phyloP scores from a whole-genome alignment of 73 alveolate species.

The Paramecium caudatum region DNA sequence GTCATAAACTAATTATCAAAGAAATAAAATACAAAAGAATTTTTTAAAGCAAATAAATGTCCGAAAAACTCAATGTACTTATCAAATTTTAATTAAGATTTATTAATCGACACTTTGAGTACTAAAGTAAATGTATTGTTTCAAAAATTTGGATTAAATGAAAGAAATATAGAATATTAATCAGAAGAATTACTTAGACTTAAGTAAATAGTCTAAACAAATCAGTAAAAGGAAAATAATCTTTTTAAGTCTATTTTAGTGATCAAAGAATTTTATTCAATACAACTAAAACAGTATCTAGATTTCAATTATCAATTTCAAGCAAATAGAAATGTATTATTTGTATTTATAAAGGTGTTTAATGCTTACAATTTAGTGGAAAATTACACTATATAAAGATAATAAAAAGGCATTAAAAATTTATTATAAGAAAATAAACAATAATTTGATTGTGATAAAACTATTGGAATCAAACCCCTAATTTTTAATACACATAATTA shows the following conservation, averaged over 20 bases:
- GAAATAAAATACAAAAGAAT: neutral
- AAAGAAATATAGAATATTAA: slow-evolving; percentile 12
- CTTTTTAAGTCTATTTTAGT: neutral
- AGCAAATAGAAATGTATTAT: neutral
- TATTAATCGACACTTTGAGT: slow-evolving; percentile 23
- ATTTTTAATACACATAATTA: slow-evolving; percentile 19
- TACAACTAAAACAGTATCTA: neutral
- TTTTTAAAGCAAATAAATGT: neutral
- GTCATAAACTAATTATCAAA: neutral
- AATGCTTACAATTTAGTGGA: neutral
- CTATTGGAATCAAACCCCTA: neutral
- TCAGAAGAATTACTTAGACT: slow-evolving; percentile 13
- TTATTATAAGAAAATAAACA: neutral
- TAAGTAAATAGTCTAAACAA: neutral
- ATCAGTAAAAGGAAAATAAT: neutral
- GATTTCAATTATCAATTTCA: neutral
- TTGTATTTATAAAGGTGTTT: neutral
- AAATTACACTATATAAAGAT: neutral
- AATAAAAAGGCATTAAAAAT: neutral
- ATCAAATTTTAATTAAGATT: neutral
- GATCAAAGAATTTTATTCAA: neutral
- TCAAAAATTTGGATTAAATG: slow-evolving; percentile 23
- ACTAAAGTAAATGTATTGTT: neutral
- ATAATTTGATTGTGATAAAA: neutral
- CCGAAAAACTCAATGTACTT: neutral